Percentiles rank a stretch among this genome's conserved stretches.
Conservation (phyloP, 306 rosid genomes). For the Purshia tridentata region DNA sequence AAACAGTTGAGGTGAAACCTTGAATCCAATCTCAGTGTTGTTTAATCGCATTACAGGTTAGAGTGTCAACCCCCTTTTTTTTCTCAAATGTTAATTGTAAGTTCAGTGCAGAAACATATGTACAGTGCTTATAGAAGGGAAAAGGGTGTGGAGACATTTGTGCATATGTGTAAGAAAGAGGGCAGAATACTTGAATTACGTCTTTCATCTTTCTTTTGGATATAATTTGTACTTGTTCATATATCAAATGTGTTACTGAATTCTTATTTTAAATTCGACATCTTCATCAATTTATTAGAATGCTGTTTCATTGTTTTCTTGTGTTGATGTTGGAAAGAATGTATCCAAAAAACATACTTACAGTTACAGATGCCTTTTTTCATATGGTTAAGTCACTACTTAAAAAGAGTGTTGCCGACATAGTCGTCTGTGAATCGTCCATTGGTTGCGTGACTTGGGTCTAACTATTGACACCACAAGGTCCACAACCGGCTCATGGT, state of each 20-base stretch:
- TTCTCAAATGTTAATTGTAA: not conserved
- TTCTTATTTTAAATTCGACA: not conserved
- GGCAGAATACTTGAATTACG: constrained; percentile 3
- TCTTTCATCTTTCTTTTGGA: not conserved
- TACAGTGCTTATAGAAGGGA: constrained; percentile 9
- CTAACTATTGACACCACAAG: too few species aligned
- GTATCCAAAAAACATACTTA: not conserved
- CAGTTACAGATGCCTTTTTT: not conserved
- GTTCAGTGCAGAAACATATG: constrained; percentile 8
- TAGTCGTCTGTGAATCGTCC: too few species aligned
- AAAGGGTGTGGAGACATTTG: not conserved
- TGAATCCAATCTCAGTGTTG: not conserved
- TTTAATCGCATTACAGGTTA: constrained; percentile 7
- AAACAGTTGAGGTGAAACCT: constrained; percentile 49
- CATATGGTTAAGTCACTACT: not conserved
- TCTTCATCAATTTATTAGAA: not conserved
- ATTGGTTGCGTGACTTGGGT: too few species aligned
- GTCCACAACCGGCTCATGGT: too few species aligned
- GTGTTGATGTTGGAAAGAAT: not conserved
- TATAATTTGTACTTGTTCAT: constrained; percentile 19
- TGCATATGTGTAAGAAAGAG: constrained; percentile 12
- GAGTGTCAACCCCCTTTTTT: constrained; percentile 1
- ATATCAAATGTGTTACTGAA: constrained; percentile 4
- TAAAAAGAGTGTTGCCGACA: too few species aligned
- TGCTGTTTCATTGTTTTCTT: not conserved